Evolutionary conservation across 768 basidiomycete species (phyloP).

Genomic region (Suillus plorans): DNA sequence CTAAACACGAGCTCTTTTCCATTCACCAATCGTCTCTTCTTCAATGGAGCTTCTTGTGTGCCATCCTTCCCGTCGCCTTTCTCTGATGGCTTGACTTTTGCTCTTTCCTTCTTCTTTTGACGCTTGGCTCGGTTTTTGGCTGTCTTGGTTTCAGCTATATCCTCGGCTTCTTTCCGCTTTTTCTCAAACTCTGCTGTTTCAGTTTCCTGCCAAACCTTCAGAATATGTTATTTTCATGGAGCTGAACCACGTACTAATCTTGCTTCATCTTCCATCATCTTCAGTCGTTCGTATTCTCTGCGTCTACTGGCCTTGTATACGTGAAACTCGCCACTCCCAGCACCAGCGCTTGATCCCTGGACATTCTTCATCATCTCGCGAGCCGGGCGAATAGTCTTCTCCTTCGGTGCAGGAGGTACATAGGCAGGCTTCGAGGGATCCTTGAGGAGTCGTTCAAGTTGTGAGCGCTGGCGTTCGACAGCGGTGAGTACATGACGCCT

Average conservation of each 20-base stretch:
- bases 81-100: slow-evolving; percentile 44
- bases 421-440: slow-evolving; percentile 83
- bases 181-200: slow-evolving; percentile 73
- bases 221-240: not conserved
- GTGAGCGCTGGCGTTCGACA: slow-evolving; percentile 52
- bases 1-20: slow-evolving; percentile 68
- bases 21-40: slow-evolving; percentile 80
- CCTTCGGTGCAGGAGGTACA: slow-evolving; percentile 78
- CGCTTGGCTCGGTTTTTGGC: slow-evolving; percentile 94
- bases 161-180: slow-evolving; percentile 70
- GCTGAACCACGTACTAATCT: slow-evolving; percentile 55
- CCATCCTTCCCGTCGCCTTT: slow-evolving; percentile 24
- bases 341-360: slow-evolving; percentile 95
- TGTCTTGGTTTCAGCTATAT: slow-evolving; percentile 80
- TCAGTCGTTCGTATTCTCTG: slow-evolving; percentile 93
- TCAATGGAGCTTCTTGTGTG: slow-evolving; percentile 48
- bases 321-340: slow-evolving; percentile 97
- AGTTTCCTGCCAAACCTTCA: slow-evolving; percentile 52
- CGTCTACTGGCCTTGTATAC: slow-evolving; percentile 95
- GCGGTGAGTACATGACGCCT: slow-evolving; percentile 49
- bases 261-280: slow-evolving; percentile 81
- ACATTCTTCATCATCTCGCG: slow-evolving; percentile 99
- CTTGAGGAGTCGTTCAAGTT: slow-evolving; percentile 87
- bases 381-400: slow-evolving; percentile 77
- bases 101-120: slow-evolving; percentile 85